Base-by-base conservation (phyloP, 1,284 basidiomycete genomes). In the Puccinia coronata region DNA sequence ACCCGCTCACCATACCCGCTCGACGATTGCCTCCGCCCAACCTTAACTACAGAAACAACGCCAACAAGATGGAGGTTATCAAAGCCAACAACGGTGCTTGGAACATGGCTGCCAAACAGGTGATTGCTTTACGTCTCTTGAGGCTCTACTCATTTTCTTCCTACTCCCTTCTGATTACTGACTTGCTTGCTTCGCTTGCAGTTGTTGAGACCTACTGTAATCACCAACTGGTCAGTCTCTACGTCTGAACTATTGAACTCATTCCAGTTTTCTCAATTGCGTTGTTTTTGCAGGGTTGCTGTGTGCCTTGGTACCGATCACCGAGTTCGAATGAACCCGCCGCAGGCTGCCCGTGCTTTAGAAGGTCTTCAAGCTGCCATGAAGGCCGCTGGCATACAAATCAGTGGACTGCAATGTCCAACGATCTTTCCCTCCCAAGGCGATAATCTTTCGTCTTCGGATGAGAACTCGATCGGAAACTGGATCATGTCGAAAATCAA, bases 401-500 rank as follows among this genome's bases (percentile, higher is more conserved):
- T 70, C 2, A 69, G 67, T 14, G 53, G 63, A 14, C 34, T 55
- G 16, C 76, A 65, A 47, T 47, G 28, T 8, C 43, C 36, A 49
- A 71, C 69, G 14, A 59, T 71, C 28, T 57, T 71, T 34, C 53
- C 78, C 28, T 28, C 16, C 16, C 31, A 28, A 41, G 47, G 43
- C 6, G 78, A 80, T 25, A 23, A 47, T 5, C 55, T 69, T 8
- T 18, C 28, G 18, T 41, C 67, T 16, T 41, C 67, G 34, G 53
- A 71, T 31, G 65, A 59, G 5, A 36, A n/a, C 43, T 43, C 34
- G 20, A 69, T 80, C 4, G 78, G 78, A 31, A 41, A 57, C 16
- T 80, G 78, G 78, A 80, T 80, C 20, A 80, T 71, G 78, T 80
- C 78, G 3, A 71, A 80, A 36, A 36, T 61, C 31, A 59, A 80